Percentiles rank a stretch among this genome's conserved stretches.
Conservation (phyloP, 116 monocot species). For the Trichopus zeylanicus region DNA sequence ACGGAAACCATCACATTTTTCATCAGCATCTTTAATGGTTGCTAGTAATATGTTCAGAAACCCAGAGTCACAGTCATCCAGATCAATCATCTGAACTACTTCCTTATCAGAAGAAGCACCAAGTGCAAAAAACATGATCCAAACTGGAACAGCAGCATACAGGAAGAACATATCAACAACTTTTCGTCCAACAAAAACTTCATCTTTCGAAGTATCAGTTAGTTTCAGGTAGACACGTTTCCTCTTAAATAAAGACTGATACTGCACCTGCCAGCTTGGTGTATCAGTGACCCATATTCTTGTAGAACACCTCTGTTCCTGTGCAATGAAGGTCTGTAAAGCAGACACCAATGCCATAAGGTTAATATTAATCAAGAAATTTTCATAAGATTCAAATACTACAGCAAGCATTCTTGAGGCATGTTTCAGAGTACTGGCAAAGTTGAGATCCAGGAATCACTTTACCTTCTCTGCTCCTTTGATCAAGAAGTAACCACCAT, state of each 20-base stretch:
- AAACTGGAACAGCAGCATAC: slow-evolving; percentile 63
- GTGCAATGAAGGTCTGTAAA: slow-evolving; percentile 75
- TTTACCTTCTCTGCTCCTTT: slow-evolving; percentile 95
- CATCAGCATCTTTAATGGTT: slow-evolving; percentile 61
- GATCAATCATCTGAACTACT: slow-evolving; percentile 74
- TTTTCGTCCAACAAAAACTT: slow-evolving; percentile 31
- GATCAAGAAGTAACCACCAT: slow-evolving; percentile 89
- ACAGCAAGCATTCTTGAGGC: too few relatives aligned
- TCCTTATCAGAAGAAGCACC: slow-evolving; percentile 86
- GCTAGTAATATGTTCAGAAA: slow-evolving; percentile 51
- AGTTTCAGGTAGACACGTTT: slow-evolving; percentile 62
- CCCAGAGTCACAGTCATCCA: slow-evolving; percentile 33
- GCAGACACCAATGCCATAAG: neutral
- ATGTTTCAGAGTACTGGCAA: neutral
- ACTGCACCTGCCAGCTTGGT: slow-evolving; percentile 52
- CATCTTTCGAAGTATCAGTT: slow-evolving; percentile 32
- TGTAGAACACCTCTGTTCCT: slow-evolving; percentile 64
- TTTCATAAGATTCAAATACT: neutral
- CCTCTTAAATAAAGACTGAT: slow-evolving; percentile 44
- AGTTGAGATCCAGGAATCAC: neutral
- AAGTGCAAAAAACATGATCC: slow-evolving; percentile 91
- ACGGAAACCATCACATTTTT: slow-evolving; percentile 52
- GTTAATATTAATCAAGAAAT: neutral
- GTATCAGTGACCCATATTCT: slow-evolving; percentile 71
- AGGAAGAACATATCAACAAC: slow-evolving; percentile 51